Evolutionary conservation across 306 rosid genomes (phyloP), one percentile per base, ranked within the genome.

Genomic region (Ammopiptanthus mongolicus): DNA sequence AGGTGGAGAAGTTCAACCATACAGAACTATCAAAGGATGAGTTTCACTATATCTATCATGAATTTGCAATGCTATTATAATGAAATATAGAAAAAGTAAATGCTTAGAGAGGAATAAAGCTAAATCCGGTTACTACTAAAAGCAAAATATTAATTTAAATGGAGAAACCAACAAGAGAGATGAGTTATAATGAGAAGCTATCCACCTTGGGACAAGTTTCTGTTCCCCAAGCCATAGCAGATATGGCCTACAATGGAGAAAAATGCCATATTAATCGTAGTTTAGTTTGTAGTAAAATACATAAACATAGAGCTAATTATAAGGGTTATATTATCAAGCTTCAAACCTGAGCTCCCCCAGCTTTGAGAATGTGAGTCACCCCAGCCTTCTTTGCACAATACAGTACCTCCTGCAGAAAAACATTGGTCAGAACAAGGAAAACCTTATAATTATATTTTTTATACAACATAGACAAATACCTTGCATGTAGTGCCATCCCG

Each of bases 321-420:
- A 10, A 13, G 48, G 10, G n/a, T 23, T 53, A 33, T 79, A 42
- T 50, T 44, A 5, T 74, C 76, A 80, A 74, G 81, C 72, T 69
- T 28, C 78, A 76, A 76, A 91, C 97, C 99, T 95, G 99, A 67
- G 99, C 99, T 67, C 99, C 99, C 77, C 99, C 99, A 69, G 97
- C 99, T 86, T 92, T 87, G 83, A 95, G 97, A 76, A 95, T 87
- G 93, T 95, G 93, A 77, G 97, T 90, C 59, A 92, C 97, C 65
- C 99, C 97, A n/a, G 97, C 97, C 88, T 92, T 95, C 85, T 95
- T 95, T 0, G 99, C 99, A 87, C 99, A 95, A 78, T 95, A 95
- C 36, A 95, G 85, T 48, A 95, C 99, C 79, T 95, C 99, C 99
- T 95, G 72, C 76, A 77, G 70, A 62, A 74, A 50, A 69, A 70